Base-by-base conservation (phyloP, 78 protist species). In the Planoprotostelium fungivorum region DNA sequence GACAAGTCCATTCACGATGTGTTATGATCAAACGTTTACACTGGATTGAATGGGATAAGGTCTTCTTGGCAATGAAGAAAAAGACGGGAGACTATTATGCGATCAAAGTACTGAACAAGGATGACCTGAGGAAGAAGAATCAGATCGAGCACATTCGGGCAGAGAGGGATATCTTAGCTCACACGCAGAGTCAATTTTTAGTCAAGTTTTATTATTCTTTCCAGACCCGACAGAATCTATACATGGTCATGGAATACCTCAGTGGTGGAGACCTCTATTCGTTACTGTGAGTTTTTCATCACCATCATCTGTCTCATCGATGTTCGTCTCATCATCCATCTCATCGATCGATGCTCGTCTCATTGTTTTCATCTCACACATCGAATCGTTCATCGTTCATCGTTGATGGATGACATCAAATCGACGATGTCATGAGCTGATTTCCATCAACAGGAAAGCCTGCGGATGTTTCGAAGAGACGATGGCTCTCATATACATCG, bases 61-160 rank as follows among this genome's bases (percentile, higher is more conserved):
- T 90, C 34, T 91, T 88, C 89, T 94, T 98, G 36, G 97, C 97
- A 0, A 88, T 90, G 38, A 96, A 98, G 86, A 92, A 39, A 37
- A 84, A 35, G 83, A 91, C 95, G 25, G 94, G 96, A 1, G 95
- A 97, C 86, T 87, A 95, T 28, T 97, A 91, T 89, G 99, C 98
- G n/a, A 97, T 98, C 88, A 97, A 98, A 87, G 88, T 95, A 34
- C n/a, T 97, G 39, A 36, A 88, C 63, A 98, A 97, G 84, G 84
- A 29, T 0, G 92, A 88, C 87, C 90, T 93, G 93, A 85, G 90
- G 1, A 89, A 88, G 38, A 93, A 93, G 95, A 93, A 93, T 36
- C 93, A 93, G 86, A 34, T 94, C 38, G 94, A 90, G 84, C 94
- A 94, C 88, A 93, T 94, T 10, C 89, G 86, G 51, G 87, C 89